A percentile compares a stretch with the other conserved stretches of the same genome.
These are phyloP conservation scores for Agrocybe chaxingu DNA, from an alignment of 768 basidiomycete species.

Conservation along the genomic window DNA sequence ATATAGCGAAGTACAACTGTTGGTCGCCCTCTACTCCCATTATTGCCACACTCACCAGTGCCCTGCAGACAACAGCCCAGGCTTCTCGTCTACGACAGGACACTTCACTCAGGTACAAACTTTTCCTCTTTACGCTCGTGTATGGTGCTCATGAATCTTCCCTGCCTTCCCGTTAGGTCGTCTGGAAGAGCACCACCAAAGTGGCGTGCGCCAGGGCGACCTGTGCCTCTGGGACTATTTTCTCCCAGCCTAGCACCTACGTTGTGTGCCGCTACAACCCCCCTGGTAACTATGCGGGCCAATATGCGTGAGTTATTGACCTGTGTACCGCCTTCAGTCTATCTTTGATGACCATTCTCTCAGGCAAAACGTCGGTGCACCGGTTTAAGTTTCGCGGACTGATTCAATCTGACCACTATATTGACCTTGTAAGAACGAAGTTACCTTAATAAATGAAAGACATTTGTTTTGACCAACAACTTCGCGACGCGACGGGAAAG, in stretches of 20 bases:
- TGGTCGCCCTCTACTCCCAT: not conserved
- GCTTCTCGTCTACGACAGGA: constrained; percentile 22
- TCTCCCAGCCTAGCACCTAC: constrained; percentile 19
- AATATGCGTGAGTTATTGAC: constrained; percentile 17
- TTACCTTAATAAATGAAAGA: too few species aligned
- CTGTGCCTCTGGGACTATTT: constrained; percentile 31
- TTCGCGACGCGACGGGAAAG: too few species aligned
- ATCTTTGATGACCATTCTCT: not conserved
- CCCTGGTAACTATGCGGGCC: constrained; percentile 22
- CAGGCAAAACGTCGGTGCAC: constrained; percentile 14
- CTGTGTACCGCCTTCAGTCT: not conserved
- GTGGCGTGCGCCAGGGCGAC: constrained; percentile 43
- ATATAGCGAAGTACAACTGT: constrained; percentile 22
- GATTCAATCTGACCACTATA: too few species aligned
- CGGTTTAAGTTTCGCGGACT: not conserved
- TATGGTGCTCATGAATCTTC: not conserved
- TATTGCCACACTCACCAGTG: not conserved
- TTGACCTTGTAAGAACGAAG: too few species aligned
- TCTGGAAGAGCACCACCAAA: constrained; percentile 51
- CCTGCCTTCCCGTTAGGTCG: constrained; percentile 29
- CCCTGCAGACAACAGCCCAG: constrained; percentile 22
- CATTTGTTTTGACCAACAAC: too few species aligned
- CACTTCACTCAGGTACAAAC: constrained; percentile 27
- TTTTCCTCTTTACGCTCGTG: not conserved
- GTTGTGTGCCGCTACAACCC: constrained; percentile 26